Percentiles rank a stretch among this genome's conserved stretches.
Conservation (phyloP, 169 alveolate species). For the Plasmodium vivax region DNA sequence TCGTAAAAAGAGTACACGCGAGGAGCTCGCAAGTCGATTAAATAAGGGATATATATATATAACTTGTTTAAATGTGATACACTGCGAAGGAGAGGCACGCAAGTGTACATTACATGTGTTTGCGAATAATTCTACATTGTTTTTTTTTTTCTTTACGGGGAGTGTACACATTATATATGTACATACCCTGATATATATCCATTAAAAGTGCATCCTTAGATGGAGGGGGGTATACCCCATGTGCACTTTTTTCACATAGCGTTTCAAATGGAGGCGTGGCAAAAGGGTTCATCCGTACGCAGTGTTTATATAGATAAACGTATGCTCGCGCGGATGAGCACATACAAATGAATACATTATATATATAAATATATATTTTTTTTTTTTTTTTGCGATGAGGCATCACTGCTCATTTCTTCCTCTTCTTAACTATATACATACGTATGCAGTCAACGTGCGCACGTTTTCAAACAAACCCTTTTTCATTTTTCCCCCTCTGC, state of each 20-base stretch:
- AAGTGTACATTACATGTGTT: conserved; percentile 10
- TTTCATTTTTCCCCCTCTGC: neutral
- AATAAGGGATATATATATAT: neutral
- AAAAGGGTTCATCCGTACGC: neutral
- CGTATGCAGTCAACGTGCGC: neutral
- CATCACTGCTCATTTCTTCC: neutral
- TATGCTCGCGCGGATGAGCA: neutral
- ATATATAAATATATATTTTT: neutral
- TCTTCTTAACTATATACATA: neutral
- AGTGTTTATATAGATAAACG: conserved; percentile 1
- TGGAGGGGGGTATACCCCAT: neutral
- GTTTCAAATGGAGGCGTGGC: neutral
- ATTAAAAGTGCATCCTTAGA: conserved; percentile 9
- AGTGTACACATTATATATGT: neutral
- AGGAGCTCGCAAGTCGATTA: neutral
- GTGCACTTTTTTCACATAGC: neutral
- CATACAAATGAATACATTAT: neutral
- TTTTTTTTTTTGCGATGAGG: neutral
- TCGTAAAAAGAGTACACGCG: neutral
- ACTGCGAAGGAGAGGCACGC: neutral
- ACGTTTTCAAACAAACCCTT: neutral
- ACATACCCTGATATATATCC: neutral
- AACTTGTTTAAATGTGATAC: neutral
- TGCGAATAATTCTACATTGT: conserved; percentile 49
- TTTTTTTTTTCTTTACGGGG: neutral